phyloP scores from a whole-genome alignment of 2,329 filamentous ascomycete species.

The Aspergillus clavatus region DNA sequence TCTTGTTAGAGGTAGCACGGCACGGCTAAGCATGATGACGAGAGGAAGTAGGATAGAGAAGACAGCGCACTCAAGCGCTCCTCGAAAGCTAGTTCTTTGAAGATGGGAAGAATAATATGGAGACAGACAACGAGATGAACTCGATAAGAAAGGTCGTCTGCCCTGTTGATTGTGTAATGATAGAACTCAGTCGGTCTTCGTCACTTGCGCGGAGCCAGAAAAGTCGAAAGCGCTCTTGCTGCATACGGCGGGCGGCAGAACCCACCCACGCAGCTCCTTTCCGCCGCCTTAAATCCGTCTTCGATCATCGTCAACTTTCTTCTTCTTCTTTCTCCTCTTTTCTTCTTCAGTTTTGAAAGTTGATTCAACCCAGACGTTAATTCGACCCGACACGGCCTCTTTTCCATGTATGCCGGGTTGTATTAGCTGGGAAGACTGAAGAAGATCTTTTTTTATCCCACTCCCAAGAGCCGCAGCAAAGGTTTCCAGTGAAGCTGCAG shows the following conservation, averaged over 20 bases:
- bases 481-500: constrained; percentile 43
- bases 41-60: constrained; percentile 6
- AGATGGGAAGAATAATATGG: background rate
- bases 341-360: constrained; percentile 50
- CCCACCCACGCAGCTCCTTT: constrained; percentile 22
- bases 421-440: constrained; percentile 49
- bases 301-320: constrained; percentile 4
- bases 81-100: background rate
- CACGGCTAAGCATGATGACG: constrained; percentile 42
- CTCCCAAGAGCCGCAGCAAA: constrained; percentile 48
- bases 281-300: constrained; percentile 14
- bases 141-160: background rate
- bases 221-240: constrained; percentile 25
- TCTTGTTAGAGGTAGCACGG: constrained; percentile 43
- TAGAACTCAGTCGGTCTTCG: constrained; percentile 6
- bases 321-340: constrained; percentile 29
- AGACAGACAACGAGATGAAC: background rate
- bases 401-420: constrained; percentile 55
- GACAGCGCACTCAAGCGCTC: constrained; percentile 19
- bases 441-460: constrained; percentile 37
- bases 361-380: constrained; percentile 50
- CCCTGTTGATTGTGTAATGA: constrained; percentile 5
- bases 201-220: constrained; percentile 18
- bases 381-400: constrained; percentile 54
- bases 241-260: constrained; percentile 18